phyloP scores from a whole-genome alignment of 345 rosid species.

The Erodium maritimum region DNA sequence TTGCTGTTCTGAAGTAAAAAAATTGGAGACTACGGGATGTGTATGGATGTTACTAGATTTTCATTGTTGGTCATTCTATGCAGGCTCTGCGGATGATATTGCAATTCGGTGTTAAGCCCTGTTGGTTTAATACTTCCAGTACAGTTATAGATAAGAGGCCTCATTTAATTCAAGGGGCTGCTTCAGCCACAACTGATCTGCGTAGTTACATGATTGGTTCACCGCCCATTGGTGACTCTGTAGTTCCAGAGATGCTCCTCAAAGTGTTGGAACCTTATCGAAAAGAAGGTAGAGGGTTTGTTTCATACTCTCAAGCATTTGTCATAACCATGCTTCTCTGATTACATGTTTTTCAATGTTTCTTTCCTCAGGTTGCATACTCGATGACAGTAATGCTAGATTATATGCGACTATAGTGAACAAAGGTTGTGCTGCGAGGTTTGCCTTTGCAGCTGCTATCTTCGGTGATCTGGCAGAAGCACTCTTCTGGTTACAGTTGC shows the following conservation, averaged over 20 bases:
- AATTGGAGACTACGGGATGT: background rate
- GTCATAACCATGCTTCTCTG: background rate
- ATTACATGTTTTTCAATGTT: constrained; percentile 12
- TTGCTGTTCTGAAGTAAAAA: background rate
- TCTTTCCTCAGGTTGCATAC: constrained; percentile 54
- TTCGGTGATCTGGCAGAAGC: constrained; percentile 89
- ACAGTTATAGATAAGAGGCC: constrained; percentile 63
- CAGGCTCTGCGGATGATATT: constrained; percentile 95
- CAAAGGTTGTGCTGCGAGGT: constrained; percentile 73
- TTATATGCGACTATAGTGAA: constrained; percentile 69
- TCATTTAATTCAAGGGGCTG: constrained; percentile 58
- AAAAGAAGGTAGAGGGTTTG: constrained; percentile 51
- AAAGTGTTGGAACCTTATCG: constrained; percentile 90
- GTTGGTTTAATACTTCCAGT: constrained; percentile 87
- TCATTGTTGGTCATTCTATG: constrained; percentile 4
- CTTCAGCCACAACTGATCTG: constrained; percentile 61
- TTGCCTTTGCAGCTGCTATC: constrained; percentile 93
- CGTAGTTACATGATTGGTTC: constrained; percentile 78
- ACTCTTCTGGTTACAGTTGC: constrained; percentile 91
- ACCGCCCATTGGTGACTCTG: constrained; percentile 77
- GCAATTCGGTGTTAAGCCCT: constrained; percentile 89
- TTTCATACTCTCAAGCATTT: background rate
- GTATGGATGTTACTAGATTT: background rate
- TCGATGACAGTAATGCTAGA: constrained; percentile 82
- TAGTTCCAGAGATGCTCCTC: constrained; percentile 92